Base-by-base conservation (phyloP, 495 filamentous ascomycete species). In the Sordaria brevicollis region DNA sequence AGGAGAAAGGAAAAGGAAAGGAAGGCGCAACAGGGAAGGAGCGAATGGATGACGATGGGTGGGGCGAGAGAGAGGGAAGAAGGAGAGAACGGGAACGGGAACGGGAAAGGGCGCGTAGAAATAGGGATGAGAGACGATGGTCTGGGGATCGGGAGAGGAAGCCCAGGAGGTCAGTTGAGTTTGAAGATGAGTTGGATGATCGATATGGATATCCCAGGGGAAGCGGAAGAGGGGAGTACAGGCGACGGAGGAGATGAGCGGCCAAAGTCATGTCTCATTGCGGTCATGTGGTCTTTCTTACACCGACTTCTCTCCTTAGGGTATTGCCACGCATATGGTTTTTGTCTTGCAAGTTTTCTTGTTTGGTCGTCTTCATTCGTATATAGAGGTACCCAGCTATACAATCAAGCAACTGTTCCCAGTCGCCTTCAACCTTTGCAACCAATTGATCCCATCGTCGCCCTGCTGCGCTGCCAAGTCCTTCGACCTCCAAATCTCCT, bases 361-460 rank as follows among this genome's bases (percentile, higher is more conserved):
- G 49, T 31, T 25, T 29, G 49, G 11, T 29, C 5, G 21, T 54
- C 43, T n/a, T 21, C n/a, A 19, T 8, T n/a, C 7, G 19, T 43
- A 25, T 41, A 41, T 54, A 10, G n/a, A n/a, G n/a, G n/a, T 43
- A 54, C 10, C 43, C 25, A 17, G 49, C 25, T 67, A 83, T 34
- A 84, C 80, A 65, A 84, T 81, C 71, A 84, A 69, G 57, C 75
- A 80, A 62, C 81, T 78, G 25, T 80, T 78, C 21, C 72, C 68
- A 57, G 79, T 69, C 4, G 74, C 75, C 65, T 76, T 77, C 10
- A 83, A 31, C 66, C 76, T 74, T 35, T 73, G 70, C 67, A 84
- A 65, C 82, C 82, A 84, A 43, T 80, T 76, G 66, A 69, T 68
- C 5, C 49, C 49, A 37, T 33, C 57, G 2, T 39, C 70, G 4